These are phyloP conservation scores for Candida berthetii DNA, from an alignment of 805 yeast genomes.

Conservation along the genomic window DNA sequence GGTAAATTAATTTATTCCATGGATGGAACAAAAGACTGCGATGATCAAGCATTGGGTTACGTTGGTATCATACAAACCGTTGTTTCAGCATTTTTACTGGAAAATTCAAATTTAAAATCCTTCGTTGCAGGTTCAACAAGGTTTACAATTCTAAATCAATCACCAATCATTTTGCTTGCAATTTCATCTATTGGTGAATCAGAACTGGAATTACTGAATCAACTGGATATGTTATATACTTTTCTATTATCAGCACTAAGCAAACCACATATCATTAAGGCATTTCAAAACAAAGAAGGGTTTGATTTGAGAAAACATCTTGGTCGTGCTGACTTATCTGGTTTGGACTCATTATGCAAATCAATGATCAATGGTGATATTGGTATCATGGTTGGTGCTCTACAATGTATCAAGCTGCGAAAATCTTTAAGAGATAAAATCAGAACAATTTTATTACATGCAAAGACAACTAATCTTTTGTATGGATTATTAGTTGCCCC, in stretches of 20 bases:
- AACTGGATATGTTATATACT: constrained; percentile 66
- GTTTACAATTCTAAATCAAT: constrained; percentile 54
- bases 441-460: constrained; percentile 44
- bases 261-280: constrained; percentile 66
- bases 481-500: constrained; percentile 72
- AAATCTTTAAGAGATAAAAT: constrained; percentile 52
- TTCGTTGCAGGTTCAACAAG: constrained; percentile 45
- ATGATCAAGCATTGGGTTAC: constrained; percentile 62
- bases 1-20: constrained; percentile 85
- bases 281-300: constrained; percentile 66
- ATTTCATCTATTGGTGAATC: constrained; percentile 53
- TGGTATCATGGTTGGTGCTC: constrained; percentile 55
- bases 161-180: constrained; percentile 72
- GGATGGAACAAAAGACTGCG: constrained; percentile 39
- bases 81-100: constrained; percentile 56
- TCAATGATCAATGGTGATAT: constrained; percentile 50
- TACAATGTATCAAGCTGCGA: constrained; percentile 56
- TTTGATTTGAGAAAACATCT: constrained; percentile 75
- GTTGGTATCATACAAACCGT: constrained; percentile 81
- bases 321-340: constrained; percentile 68
- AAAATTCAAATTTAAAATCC: constrained; percentile 31
- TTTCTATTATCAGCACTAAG: constrained; percentile 79
- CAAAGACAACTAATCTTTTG: constrained; percentile 46
- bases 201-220: constrained; percentile 45
- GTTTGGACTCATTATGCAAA: constrained; percentile 57